Conservation (phyloP, 2,329 filamentous ascomycete species). For the Ascochyta clinopodiicola region DNA sequence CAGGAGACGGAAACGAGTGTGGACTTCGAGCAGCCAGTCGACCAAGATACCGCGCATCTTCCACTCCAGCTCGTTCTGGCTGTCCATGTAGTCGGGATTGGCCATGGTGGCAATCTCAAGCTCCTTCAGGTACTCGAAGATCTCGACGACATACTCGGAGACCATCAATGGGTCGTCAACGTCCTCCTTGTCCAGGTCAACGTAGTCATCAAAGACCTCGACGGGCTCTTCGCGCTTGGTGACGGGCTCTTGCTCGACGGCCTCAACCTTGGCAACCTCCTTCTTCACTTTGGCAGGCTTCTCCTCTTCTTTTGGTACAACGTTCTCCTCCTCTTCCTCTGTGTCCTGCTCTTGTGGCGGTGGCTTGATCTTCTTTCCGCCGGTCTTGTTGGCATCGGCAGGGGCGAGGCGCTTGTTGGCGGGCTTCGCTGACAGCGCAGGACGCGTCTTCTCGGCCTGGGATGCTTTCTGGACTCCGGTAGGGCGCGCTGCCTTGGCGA, state of each 20-base stretch:
- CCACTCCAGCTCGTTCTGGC: constrained; percentile 95
- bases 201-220: constrained; percentile 39
- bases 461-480: constrained; percentile 81
- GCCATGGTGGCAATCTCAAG: constrained; percentile 82
- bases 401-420: constrained; percentile 62
- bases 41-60: constrained; percentile 97
- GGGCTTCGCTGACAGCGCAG: neutral
- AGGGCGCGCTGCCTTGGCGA: constrained; percentile 75
- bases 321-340: constrained; percentile 16
- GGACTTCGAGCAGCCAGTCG: constrained; percentile 98
- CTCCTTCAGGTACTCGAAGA: constrained; percentile 93
- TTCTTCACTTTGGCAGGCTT: constrained; percentile 55
- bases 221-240: constrained; percentile 29
- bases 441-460: constrained; percentile 49
- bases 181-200: constrained; percentile 84
- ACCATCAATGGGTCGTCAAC: constrained; percentile 96
- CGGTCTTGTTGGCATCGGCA: constrained; percentile 66
- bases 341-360: constrained; percentile 54
- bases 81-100: constrained; percentile 93
- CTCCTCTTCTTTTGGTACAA: constrained; percentile 56
- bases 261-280: constrained; percentile 60
- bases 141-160: constrained; percentile 94
- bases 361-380: constrained; percentile 71
- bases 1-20: constrained; percentile 93
- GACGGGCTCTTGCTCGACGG: constrained; percentile 28